Base-by-base conservation (phyloP, 495 filamentous ascomycete genomes). In the Xylaria grammica region DNA sequence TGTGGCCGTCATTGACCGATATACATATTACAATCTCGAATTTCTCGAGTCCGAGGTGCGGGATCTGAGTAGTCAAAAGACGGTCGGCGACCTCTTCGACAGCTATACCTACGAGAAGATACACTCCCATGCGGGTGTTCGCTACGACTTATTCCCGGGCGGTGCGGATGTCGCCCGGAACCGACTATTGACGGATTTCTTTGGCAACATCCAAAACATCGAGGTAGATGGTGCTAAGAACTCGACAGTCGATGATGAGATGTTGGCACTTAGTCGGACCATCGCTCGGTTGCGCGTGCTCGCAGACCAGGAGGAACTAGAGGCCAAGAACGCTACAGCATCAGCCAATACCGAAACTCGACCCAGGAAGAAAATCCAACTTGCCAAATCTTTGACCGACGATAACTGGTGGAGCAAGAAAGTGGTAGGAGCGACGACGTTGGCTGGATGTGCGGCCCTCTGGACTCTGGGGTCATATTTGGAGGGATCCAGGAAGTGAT, bases 11-110 rank as follows among this genome's bases (percentile, higher is more conserved):
- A 99, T 99, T 68, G 95, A 99, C 76, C 89, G 95, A 13, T 99
- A 95, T 82, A 99, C 95, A 6, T 99, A 99, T 78, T 98, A 97
- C 76, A 97, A 96, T 70, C 90, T 99, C 52, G 95, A 98, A 69
- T 98, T 97, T 75, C 85, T 99, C 17, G 95, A 99, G 75, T 91
- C 87, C 1, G 89, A 96, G 72, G 91, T 97, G 54, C 89, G 88
- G 34, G 91, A 92, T 58, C 86, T 90, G 29, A 88, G 85, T 69
- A 90, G 86, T 64, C 96, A 97, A 72, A 85, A 91, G 78, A 96
- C 90, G 0, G 77, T 99, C 44, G 96, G 93, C 54, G 92, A 98
- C 70, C 79, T 99, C 20, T 98, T 99, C 70, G 95, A 98, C 78
- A 93, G 89, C 65, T 97, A 97, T 75, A 93, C 96, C 67, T 93